Evolutionary conservation across 805 yeast species (phyloP), one percentile per base, ranked within the genome.

Genomic region (Myxozyma lipomycoides): DNA sequence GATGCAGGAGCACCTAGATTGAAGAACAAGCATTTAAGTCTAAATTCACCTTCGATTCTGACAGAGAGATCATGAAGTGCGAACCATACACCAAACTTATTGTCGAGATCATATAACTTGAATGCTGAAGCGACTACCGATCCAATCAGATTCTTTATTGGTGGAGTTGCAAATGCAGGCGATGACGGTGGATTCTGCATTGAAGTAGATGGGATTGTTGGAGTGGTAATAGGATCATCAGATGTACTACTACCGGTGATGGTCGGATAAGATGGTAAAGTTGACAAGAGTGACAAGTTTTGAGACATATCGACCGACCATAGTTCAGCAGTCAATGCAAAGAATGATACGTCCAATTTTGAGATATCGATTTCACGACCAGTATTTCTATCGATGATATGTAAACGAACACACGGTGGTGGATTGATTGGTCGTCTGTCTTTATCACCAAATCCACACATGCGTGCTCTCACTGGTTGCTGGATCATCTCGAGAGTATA

Each of bases 371-470:
- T 48, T 6, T 58, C 62, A 15, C 58, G 52, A 22, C 64, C 63
- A 1, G 69, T 66, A 5, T 46, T 45, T 41, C 52, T 40, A 54
- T 62, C 62, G 35, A 36, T 53, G 42, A 65, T 44, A 15, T 50
- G 45, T 28, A 65, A 51, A 30, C 57, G 60, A 24, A 65, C 59
- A 47, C 68, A 65, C 3, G 68, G 68, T 10, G 68, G 66, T 12
- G 68, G 68, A 2, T 65, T 59, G 32, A 65, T 59, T 28, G 62
- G 63, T 12, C 68, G 50, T 7, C 68, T 61, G 49, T 65, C 68
- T 58, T 65, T 65, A 48, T 73, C 77, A 12, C 76, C 75, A 21
- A 73, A 64, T 0, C 77, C 77, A 56, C 77, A 73, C 76, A 73
- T 73, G 26, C 77, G 68, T 0, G 76, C 76, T 43, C 76, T 61